These are phyloP conservation scores for Cyberlindnera maclurae DNA, from an alignment of 805 yeast species.

Conservation along the genomic window DNA sequence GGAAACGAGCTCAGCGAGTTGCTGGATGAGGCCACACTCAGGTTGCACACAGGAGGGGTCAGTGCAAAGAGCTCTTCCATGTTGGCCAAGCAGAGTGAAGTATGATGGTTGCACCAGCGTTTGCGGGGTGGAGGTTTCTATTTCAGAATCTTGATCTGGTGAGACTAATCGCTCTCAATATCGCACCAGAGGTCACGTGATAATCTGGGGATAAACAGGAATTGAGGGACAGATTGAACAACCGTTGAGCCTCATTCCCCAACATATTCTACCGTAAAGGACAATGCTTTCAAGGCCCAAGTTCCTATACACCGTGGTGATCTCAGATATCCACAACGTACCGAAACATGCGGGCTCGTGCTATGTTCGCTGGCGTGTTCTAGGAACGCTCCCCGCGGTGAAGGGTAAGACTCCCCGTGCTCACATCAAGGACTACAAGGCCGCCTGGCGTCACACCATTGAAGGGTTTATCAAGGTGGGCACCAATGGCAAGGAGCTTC, in stretches of 20 bases:
- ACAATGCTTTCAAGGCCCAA: slow-evolving; percentile 1
- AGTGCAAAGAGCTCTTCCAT: no score
- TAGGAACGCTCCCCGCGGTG: slow-evolving; percentile 40
- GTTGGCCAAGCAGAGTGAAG: no score
- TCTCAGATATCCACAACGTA: slow-evolving; percentile 72
- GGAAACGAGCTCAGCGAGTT: slow-evolving; percentile 13
- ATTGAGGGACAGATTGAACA: no score
- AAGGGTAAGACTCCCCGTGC: slow-evolving; percentile 38
- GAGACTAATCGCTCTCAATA: no score
- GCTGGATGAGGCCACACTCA: background rate
- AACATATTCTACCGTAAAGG: background rate
- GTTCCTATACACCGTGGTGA: slow-evolving; percentile 29
- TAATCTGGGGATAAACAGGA: no score
- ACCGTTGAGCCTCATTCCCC: no score
- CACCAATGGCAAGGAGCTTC: slow-evolving; percentile 30
- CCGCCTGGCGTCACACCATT: slow-evolving; percentile 37
- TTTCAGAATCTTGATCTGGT: no score
- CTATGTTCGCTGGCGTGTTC: slow-evolving; percentile 54
- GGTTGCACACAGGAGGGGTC: no score
- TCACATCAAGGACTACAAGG: slow-evolving; percentile 44
- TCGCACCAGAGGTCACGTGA: no score
- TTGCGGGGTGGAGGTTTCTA: no score
- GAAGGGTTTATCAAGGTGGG: slow-evolving; percentile 33
- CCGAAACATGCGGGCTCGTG: slow-evolving; percentile 74
- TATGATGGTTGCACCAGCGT: no score